Base-by-base conservation (phyloP, 208 protist species). In the Leishmania lainsoni region DNA sequence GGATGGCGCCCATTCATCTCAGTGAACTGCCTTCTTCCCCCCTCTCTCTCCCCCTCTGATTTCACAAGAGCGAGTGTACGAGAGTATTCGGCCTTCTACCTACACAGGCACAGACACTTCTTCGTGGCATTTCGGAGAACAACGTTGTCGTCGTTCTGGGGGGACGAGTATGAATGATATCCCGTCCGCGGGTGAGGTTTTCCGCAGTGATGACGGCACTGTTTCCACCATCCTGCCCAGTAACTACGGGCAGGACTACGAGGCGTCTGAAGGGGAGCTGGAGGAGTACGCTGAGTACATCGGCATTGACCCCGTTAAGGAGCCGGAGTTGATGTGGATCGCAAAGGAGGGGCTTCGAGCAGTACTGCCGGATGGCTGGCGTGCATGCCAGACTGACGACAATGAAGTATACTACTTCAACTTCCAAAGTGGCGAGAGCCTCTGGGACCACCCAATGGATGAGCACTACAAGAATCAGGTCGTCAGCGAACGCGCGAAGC, bases 401-500 rank as follows among this genome's bases (percentile, higher is more conserved):
- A 92, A 92, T 45, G 94, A 98, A 63, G 86, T 99, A 26, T 99
- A 99, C 84, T 99, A 99, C 90, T 99, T 98, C 86, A 98, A 99
- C 91, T 98, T 98, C 73, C 56, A 77, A 20, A 97, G 93, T 14
- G 95, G 94, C 39, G 92, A 98, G 56, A 96, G 87, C 61, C 90
- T 94, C 52, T 99, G 98, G 97, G 97, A 98, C 71, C 97, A 99
- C 86, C 98, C 98, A 17, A 89, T 96, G 82, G 98, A 99, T 82
- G 89, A 93, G 0, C 86, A 97, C 79, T 99, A 97, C 87, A 94
- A 92, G 78, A 54, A 86, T 5, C 84, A 95, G 29, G 83, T 96
- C 22, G 84, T 80, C 10, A 69, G 79, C 20, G 92, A 91, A 82
- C 93, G 93, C 4, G 87, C 80, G 12, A 90, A 91, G 75, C 68